phyloP scores from a whole-genome alignment of 2,329 filamentous ascomycete genomes.

The Aspergillus ruber region DNA sequence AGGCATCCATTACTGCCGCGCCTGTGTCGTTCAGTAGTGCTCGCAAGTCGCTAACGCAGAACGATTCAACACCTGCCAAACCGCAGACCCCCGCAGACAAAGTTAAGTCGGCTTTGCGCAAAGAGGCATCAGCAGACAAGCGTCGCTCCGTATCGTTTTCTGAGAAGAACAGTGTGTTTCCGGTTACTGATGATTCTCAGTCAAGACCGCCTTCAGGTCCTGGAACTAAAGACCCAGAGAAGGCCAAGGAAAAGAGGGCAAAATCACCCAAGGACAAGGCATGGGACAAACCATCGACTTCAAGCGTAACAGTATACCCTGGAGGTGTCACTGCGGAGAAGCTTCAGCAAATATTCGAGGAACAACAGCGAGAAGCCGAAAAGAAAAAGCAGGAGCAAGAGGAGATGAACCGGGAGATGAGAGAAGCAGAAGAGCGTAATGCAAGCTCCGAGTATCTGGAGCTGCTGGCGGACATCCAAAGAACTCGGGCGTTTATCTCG shows the following conservation, averaged over 20 bases:
- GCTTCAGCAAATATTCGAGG: conserved; percentile 5
- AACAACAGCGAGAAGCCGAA: conserved; percentile 9
- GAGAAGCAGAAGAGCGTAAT: too few species aligned
- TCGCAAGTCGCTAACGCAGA: conserved; percentile 5
- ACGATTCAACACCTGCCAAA: conserved; percentile 9
- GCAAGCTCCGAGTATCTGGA: not conserved
- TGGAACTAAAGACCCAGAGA: conserved; percentile 4
- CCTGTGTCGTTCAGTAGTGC: conserved; percentile 8
- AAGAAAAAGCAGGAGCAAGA: conserved; percentile 6
- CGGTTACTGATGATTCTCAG: not conserved
- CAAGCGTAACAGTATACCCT: conserved; percentile 10
- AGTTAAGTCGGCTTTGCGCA: conserved; percentile 20
- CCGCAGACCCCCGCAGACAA: conserved; percentile 10
- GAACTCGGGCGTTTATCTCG: too few species aligned
- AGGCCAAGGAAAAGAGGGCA: not conserved
- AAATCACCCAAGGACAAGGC: not conserved
- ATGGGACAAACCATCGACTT: conserved; percentile 1
- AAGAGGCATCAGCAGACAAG: conserved; percentile 14
- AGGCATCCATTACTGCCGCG: not conserved
- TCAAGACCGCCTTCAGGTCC: conserved; percentile 6
- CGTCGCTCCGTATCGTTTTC: conserved; percentile 23
- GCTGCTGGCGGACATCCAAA: too few species aligned
- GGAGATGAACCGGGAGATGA: not conserved
- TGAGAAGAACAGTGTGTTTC: conserved; percentile 13
- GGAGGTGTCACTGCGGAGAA: conserved; percentile 3